These are phyloP conservation scores for Boletus rubropictus DNA, from an alignment of 768 basidiomycete species.

Conservation along the genomic window DNA sequence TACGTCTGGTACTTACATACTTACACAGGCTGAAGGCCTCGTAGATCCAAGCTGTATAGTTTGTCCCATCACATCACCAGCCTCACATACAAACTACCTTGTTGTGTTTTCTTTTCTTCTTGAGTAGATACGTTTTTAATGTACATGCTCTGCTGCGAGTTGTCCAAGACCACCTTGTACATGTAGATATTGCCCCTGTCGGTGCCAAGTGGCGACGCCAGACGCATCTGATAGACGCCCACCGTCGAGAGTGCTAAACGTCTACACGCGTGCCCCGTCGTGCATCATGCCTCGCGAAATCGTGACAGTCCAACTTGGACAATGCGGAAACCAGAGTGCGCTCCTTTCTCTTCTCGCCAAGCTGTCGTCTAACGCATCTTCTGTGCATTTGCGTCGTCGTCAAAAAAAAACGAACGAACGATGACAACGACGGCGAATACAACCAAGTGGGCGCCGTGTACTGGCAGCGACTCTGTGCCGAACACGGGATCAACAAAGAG, in stretches of 20 bases:
- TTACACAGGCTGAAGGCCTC: slow-evolving; percentile 33
- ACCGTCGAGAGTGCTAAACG: background rate
- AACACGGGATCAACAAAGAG: slow-evolving; percentile 95
- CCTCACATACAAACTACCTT: slow-evolving; percentile 19
- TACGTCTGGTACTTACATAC: slow-evolving; percentile 22
- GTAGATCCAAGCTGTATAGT: slow-evolving; percentile 24
- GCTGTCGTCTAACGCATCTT: slow-evolving; percentile 2
- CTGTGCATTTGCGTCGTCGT: too few relatives aligned
- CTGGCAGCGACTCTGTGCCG: slow-evolving; percentile 97
- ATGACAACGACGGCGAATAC: background rate
- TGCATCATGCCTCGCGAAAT: slow-evolving; percentile 72
- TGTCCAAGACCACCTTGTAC: background rate
- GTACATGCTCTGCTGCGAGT: slow-evolving; percentile 14
- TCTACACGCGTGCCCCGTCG: slow-evolving; percentile 14
- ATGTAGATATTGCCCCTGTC: too few relatives aligned
- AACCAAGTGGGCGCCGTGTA: slow-evolving; percentile 87
- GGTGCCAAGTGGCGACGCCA: too few relatives aligned
- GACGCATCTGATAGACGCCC: slow-evolving; percentile 9
- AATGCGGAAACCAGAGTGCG: slow-evolving; percentile 90
- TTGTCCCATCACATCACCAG: slow-evolving; percentile 16
- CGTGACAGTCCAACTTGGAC: slow-evolving; percentile 79
- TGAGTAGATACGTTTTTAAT: slow-evolving; percentile 18
- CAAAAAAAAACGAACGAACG: too few relatives aligned
- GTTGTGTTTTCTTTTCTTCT: slow-evolving; percentile 13
- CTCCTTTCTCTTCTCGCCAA: slow-evolving; percentile 4